Evolutionary conservation across 148 eudicot genomes (phyloP).

Genomic region (Camellia japonica): DNA sequence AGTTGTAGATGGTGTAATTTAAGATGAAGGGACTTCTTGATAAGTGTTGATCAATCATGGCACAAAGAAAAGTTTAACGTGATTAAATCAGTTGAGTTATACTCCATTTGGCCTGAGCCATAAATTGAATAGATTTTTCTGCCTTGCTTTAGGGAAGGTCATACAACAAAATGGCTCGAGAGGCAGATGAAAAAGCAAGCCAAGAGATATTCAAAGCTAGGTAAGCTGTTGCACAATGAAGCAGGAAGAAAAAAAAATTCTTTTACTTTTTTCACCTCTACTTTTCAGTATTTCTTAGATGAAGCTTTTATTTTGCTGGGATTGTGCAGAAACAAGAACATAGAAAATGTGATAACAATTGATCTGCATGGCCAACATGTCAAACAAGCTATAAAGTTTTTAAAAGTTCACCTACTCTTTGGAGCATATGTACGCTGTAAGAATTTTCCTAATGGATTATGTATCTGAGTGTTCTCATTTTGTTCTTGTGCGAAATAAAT

Average conservation of each 20-base stretch:
- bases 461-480: neutral
- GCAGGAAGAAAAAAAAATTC: neutral
- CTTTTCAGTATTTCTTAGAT: neutral
- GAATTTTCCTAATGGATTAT: slow-evolving; percentile 22
- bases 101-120: neutral
- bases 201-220: slow-evolving; percentile 87
- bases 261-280: slow-evolving; percentile 1
- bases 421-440: slow-evolving; percentile 88
- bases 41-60: neutral
- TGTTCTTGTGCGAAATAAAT: neutral
- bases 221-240: slow-evolving; percentile 29
- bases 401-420: slow-evolving; percentile 92
- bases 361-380: slow-evolving; percentile 99
- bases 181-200: slow-evolving; percentile 95
- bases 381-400: slow-evolving; percentile 82
- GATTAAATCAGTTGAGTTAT: slow-evolving; percentile 1
- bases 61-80: neutral
- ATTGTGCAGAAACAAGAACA: slow-evolving; percentile 71
- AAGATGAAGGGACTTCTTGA: neutral
- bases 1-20: neutral
- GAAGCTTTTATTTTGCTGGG: slow-evolving; percentile 3
- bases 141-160: slow-evolving; percentile 57
- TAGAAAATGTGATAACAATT: slow-evolving; percentile 79
- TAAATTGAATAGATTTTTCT: slow-evolving; percentile 16
- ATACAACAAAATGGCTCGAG: slow-evolving; percentile 63